Evolutionary conservation across 495 filamentous ascomycete species (phyloP).

Genomic region (Elasticomyces elasticus): DNA sequence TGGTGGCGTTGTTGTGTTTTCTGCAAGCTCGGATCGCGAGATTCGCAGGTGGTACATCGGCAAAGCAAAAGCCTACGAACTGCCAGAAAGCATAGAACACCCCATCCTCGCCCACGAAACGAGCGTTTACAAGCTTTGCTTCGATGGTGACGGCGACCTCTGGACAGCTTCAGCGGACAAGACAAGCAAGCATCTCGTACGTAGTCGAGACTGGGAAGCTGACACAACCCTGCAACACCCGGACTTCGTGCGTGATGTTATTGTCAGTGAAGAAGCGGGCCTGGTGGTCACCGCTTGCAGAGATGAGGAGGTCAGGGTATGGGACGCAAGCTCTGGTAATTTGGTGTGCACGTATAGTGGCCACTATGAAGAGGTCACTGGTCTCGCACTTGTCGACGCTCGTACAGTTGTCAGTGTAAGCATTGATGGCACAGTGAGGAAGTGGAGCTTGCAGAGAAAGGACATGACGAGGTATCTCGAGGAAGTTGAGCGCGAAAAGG

Average conservation of each 20-base stretch:
- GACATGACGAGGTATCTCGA: constrained; percentile 46
- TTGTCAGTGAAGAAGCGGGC: constrained; percentile 56
- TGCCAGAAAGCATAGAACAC: constrained; percentile 27
- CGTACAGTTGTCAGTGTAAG: constrained; percentile 62
- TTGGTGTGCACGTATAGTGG: constrained; percentile 69
- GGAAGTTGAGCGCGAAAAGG: constrained; percentile 42
- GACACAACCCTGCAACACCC: constrained; percentile 69
- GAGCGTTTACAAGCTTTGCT: constrained; percentile 66
- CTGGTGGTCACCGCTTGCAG: constrained; percentile 85
- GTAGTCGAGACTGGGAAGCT: constrained; percentile 52
- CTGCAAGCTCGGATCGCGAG: constrained; percentile 73
- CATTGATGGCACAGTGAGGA: constrained; percentile 80
- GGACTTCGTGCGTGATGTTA: constrained; percentile 79
- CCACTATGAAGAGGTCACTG: constrained; percentile 88
- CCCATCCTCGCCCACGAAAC: constrained; percentile 79
- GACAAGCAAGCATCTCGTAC: constrained; percentile 61
- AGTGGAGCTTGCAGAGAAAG: constrained; percentile 59
- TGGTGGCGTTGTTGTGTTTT: constrained; percentile 53
- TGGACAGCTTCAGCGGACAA: constrained; percentile 90
- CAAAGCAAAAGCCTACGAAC: constrained; percentile 11
- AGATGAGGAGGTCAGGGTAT: constrained; percentile 85
- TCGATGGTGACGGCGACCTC: constrained; percentile 60
- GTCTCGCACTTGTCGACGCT: constrained; percentile 52
- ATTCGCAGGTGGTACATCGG: constrained; percentile 63
- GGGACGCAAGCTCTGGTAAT: constrained; percentile 67